Evolutionary conservation across 139 green algal genomes (phyloP).

Genomic region (Bryopsis sp.): DNA sequence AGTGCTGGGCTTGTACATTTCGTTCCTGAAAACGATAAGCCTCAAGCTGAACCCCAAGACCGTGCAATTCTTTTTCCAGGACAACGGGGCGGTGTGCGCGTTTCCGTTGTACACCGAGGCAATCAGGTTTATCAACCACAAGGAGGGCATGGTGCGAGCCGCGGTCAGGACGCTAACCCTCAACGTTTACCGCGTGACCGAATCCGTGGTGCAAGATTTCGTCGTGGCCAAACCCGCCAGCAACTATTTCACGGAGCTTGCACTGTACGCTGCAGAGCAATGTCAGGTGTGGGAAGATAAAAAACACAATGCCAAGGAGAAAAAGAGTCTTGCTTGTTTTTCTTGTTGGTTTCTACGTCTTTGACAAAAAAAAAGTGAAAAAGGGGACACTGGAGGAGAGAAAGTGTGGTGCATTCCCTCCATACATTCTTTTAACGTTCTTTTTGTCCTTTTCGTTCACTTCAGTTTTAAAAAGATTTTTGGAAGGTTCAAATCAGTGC

Average conservation of each 20-base stretch:
- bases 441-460: no score
- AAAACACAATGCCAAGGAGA: no score
- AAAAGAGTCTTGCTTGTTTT: no score
- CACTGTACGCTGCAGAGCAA: conserved; percentile 54
- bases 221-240: conserved; percentile 42
- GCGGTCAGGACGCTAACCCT: conserved; percentile 92
- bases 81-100: not conserved
- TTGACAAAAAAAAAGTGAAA: no score
- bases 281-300: conserved; percentile 44
- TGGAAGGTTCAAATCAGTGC: no score
- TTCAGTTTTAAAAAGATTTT: no score
- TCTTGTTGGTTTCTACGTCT: no score
- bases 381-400: no score
- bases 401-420: no score
- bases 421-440: no score
- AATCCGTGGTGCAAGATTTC: conserved; percentile 57
- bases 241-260: conserved; percentile 58
- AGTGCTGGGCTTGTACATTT: conserved; percentile 94
- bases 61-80: conserved; percentile 88
- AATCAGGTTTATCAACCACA: conserved; percentile 84
- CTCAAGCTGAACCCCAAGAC: conserved; percentile 83
- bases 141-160: conserved; percentile 90
- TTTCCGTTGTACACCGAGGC: conserved; percentile 92
- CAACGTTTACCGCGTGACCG: conserved; percentile 79
- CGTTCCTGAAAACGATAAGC: conserved; percentile 91